A percentile compares a stretch with the other conserved stretches of the same genome.
phyloP scores from a whole-genome alignment of 202 grass and related monocot genomes.

The Saccharum hybrid region DNA sequence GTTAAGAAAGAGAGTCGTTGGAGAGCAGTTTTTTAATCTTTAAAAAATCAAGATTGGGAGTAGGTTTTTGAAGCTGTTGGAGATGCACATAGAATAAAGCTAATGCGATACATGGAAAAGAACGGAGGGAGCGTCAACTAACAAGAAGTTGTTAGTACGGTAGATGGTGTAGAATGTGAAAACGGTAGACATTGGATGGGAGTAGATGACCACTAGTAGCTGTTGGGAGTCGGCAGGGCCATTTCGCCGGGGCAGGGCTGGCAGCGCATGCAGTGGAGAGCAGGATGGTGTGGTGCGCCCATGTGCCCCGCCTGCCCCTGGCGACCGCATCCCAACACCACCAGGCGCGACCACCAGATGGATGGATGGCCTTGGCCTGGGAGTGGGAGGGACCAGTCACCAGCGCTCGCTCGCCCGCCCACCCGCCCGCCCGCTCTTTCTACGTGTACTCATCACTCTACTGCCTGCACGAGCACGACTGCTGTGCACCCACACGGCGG shows the following conservation, averaged over 20 bases:
- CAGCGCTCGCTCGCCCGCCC: no score
- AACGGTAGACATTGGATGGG: neutral
- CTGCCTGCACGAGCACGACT: neutral
- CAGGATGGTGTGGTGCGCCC: slow-evolving; percentile 6
- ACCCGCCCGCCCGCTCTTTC: neutral
- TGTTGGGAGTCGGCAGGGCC: neutral
- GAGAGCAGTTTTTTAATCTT: no score
- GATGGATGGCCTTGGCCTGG: neutral
- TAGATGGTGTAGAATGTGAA: neutral
- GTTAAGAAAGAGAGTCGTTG: no score
- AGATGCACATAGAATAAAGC: no score
- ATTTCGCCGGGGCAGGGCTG: neutral
- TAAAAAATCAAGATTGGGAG: no score
- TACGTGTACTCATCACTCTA: neutral
- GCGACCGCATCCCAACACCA: slow-evolving; percentile 60
- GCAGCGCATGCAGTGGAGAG: neutral
- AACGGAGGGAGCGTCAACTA: no score
- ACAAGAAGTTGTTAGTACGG: neutral
- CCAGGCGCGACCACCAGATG: slow-evolving; percentile 14
- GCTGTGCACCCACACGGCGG: neutral
- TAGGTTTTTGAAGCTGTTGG: no score
- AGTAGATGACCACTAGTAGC: neutral
- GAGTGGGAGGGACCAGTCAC: slow-evolving; percentile 37
- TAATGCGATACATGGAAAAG: no score
- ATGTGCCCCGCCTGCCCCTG: slow-evolving; percentile 58